Evolutionary conservation across 768 basidiomycete species (phyloP).

Genomic region (Tulasnella calospora): DNA sequence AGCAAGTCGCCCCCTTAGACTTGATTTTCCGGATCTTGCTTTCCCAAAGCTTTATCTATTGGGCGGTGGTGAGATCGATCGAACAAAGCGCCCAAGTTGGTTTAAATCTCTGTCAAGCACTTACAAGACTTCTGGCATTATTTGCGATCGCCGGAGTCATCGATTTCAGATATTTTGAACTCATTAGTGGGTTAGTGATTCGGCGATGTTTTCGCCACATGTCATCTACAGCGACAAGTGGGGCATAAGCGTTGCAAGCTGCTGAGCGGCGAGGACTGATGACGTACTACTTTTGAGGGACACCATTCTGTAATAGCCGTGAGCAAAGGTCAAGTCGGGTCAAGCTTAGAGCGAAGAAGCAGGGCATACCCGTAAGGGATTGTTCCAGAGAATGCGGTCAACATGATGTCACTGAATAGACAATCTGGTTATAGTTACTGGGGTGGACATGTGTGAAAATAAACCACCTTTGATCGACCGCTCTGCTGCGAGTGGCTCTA

Average conservation of each 20-base stretch:
- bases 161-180: not conserved
- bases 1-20: not conserved
- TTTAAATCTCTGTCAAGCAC: not conserved
- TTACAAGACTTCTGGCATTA: not conserved
- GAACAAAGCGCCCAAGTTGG: not conserved
- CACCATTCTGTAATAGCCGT: not conserved
- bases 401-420: not conserved
- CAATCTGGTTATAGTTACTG: not conserved
- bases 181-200: not conserved
- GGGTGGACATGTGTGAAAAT: no score
- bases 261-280: not conserved
- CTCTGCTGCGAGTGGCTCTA: not conserved
- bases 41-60: not conserved
- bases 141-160: slow-evolving; percentile 4
- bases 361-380: not conserved
- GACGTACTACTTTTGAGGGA: not conserved
- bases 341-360: not conserved
- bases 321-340: not conserved
- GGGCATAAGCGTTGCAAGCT: not conserved
- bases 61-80: not conserved
- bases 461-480: not conserved
- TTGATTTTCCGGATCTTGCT: not conserved
- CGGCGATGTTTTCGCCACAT: not conserved
- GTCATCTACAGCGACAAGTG: not conserved
- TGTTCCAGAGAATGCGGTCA: not conserved